Conservation (phyloP, 371 early-diverging fungal genomes). For the Rhizopus arrhizus region DNA sequence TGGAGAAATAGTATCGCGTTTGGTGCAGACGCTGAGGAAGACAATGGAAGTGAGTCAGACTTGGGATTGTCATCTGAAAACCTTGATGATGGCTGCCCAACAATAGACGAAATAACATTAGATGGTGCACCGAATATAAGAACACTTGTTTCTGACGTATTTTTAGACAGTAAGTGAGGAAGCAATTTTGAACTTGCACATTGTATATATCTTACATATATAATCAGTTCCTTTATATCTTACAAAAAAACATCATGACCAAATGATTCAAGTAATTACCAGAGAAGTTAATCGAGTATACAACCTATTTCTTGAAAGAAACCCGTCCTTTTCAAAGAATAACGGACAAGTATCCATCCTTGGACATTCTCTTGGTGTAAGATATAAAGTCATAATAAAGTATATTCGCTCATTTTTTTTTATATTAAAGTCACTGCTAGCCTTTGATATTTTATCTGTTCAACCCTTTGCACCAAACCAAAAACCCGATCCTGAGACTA, state of each 20-base stretch:
- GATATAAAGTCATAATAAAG: not conserved
- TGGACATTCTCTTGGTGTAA: constrained; percentile 82
- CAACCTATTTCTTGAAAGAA: constrained; percentile 63
- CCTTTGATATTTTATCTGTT: constrained; percentile 76
- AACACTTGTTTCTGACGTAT: constrained; percentile 79
- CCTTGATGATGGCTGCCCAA: constrained; percentile 65
- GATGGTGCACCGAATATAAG: constrained; percentile 84
- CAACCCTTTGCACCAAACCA: constrained; percentile 45
- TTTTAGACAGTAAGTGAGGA: constrained; percentile 70
- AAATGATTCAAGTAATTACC: constrained; percentile 77
- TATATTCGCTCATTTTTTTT: not conserved
- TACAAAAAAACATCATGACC: constrained; percentile 78
- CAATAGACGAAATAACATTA: constrained; percentile 76
- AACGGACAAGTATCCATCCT: constrained; percentile 77
- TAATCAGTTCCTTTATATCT: constrained; percentile 77
- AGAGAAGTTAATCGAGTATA: constrained; percentile 80
- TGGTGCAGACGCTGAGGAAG: constrained; percentile 60
- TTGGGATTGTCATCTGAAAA: constrained; percentile 47
- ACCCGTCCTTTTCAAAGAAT: constrained; percentile 68
- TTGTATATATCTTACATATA: not conserved
- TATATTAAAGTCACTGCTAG: constrained; percentile 59
- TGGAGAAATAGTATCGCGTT: constrained; percentile 83
- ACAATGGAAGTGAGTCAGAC: constrained; percentile 50
- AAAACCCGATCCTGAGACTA: constrained; percentile 4
- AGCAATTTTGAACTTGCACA: not conserved